Conservation (phyloP, 2,329 filamentous ascomycete species). For the Tolypocladium guangdongense region DNA sequence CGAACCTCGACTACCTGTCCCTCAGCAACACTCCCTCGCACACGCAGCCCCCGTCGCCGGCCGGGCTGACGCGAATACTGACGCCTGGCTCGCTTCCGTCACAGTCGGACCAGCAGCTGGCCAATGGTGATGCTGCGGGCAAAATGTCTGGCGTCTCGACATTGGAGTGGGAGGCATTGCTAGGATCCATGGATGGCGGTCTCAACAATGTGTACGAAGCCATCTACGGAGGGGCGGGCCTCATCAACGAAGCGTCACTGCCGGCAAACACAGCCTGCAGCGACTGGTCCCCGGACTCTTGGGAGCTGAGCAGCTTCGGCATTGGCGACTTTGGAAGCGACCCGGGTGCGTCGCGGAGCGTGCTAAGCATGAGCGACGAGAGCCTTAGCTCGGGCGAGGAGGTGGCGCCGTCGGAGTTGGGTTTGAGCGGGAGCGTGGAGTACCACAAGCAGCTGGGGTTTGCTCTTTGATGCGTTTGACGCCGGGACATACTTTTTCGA, state of each 20-base stretch:
- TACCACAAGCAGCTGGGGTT: conserved; percentile 18
- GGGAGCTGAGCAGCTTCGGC: conserved; percentile 41
- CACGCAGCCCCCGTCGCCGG: conserved; percentile 39
- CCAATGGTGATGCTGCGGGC: conserved; percentile 5
- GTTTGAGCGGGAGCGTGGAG: conserved; percentile 26
- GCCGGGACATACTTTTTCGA: too few species aligned
- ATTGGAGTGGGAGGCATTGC: conserved; percentile 71
- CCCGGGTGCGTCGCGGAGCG: conserved; percentile 36
- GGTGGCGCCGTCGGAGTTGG: conserved; percentile 32
- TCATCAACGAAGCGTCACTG: conserved; percentile 33
- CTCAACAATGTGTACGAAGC: conserved; percentile 76
- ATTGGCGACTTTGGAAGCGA: conserved; percentile 35
- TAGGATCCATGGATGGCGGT: conserved; percentile 70
- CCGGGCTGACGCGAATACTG: conserved; percentile 28
- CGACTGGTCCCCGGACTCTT: conserved; percentile 47
- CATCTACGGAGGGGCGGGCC: conserved; percentile 59
- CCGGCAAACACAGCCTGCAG: conserved; percentile 25
- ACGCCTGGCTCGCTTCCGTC: conserved; percentile 6
- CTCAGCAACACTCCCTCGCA: conserved; percentile 34
- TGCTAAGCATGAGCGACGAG: conserved; percentile 46
- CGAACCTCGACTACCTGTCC: conserved; percentile 50
- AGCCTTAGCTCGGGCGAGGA: conserved; percentile 47
- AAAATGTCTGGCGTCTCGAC: conserved; percentile 41
- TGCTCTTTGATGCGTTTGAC: conserved; percentile 1
- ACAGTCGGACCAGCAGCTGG: neutral